Conservation (phyloP, 495 filamentous ascomycete genomes). For the Neurospora sp. region DNA sequence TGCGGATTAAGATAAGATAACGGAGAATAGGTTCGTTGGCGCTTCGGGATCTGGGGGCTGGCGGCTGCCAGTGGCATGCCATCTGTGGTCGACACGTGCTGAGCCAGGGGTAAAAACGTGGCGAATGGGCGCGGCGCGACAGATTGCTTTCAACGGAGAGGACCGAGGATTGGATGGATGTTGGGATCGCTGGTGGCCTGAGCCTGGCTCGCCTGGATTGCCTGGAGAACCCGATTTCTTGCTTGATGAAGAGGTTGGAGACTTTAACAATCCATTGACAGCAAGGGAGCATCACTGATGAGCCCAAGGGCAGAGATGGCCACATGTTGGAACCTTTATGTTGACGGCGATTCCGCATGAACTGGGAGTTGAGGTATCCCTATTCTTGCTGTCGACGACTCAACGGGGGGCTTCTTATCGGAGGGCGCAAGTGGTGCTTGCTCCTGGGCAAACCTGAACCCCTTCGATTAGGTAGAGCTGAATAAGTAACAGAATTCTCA, state of each 20-base stretch:
- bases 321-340: background rate
- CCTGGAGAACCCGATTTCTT: background rate
- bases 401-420: background rate
- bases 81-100: background rate
- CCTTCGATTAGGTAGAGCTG: background rate
- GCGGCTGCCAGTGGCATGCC: background rate
- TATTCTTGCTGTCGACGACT: background rate
- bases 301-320: background rate
- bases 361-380: background rate
- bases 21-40: background rate
- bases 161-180: background rate
- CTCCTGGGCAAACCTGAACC: background rate
- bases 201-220: background rate
- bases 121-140: background rate
- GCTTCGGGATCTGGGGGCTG: background rate
- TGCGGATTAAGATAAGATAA: background rate
- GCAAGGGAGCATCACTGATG: background rate
- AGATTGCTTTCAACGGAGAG: background rate
- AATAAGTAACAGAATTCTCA: background rate
- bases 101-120: background rate
- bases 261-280: background rate
- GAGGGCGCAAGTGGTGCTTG: background rate
- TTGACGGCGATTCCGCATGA: background rate
- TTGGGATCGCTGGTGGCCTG: background rate
- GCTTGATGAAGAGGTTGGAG: background rate